Evolutionary conservation across 1,139 yeast species (phyloP), one percentile per base, ranked within the genome.

Genomic region (Yamadazyma blattariae): DNA sequence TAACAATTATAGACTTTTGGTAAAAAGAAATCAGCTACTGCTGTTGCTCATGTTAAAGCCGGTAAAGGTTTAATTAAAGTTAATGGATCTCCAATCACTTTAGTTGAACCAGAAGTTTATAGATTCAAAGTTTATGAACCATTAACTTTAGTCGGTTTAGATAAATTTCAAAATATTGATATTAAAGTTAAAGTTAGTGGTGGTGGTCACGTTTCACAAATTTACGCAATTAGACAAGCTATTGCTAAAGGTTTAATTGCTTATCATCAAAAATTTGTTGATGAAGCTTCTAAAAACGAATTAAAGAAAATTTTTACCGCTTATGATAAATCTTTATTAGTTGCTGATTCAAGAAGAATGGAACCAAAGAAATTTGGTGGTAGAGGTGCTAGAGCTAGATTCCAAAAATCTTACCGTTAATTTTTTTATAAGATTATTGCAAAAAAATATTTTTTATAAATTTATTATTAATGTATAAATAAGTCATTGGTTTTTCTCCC

Each of bases 291-390:
- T 61, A 94, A 92, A 87, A 90, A 90, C 79, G 98, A 92, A 79
- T 84, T 92, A 73, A 92, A 94, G 95, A 90, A 89, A 82, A 82
- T 95, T 63, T 88, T 89, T 76, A 81, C 94, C 55, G 71, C 96
- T 64, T 94, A 90, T 84, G 98, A 92, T 92, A 90, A 96, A 81
- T 89, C 98, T 72, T 84, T 92, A 73, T 86, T 92, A 76, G 94
- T 92, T 74, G 98, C 99, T 62, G 99, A 92, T 75, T 81, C 97
- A 64, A 89, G 98, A 86, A 92, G 95, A 84, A 84, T 90, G 84
- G 99, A 92, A 82, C 99, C 99, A 84, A 92, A 92, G 97, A 92
- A 92, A 82, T 92, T 90, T 80, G 98, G 98, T 82, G 98, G 98
- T 83, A 96, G 95, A 77, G 98, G 98, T 88, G 98, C 98, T 79